Evolutionary conservation across 768 basidiomycete genomes (phyloP), one percentile per base, ranked within the genome.

Genomic region (Suillus discolor): DNA sequence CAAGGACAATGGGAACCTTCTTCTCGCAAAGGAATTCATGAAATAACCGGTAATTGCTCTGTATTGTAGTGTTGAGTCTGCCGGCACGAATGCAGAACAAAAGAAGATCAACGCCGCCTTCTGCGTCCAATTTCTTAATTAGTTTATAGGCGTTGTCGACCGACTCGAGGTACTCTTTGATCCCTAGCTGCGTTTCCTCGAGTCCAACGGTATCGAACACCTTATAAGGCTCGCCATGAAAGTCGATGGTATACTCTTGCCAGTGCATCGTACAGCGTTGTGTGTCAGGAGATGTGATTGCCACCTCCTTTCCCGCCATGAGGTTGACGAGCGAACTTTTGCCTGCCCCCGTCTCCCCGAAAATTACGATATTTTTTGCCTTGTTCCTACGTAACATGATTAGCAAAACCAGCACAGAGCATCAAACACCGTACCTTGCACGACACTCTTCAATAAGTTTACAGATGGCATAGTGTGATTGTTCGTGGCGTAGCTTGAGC

Each of bases 271-370:
- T 81, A 57, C 78, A 76, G 18, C 76, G 75, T 23, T 70, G 69
- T 8, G 71, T 75, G 34, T 74, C 75, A 23, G 72, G 74, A 9
- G 80, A 81, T 20, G 75, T 71, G 12, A 57, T 61, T 1, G 80
- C 81, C 18, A 71, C 42, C 1, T 71, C 63, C 2, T 63, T 18
- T 36, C 73, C 76, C 31, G 72, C 72, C n/a, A 83, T 66, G 71
- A 83, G 75, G 70, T 83, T 84, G 65, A 84, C 72, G 49, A 82
- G 72, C 20, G 80, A 81, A 62, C 83, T 84, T 64, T 84, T 84
- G 16, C 79, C 78, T 61, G 77, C 75, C 2, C 75, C 75, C 2
- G 69, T 70, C 65, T 76, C 75, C 28, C 75, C 75, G 38, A 76
- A 76, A 55, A 76, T 70, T n/a, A 76, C 69, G 28, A 76, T 59